phyloP scores from a whole-genome alignment of 176 grass and related monocot species.

The Avena eriantha region DNA sequence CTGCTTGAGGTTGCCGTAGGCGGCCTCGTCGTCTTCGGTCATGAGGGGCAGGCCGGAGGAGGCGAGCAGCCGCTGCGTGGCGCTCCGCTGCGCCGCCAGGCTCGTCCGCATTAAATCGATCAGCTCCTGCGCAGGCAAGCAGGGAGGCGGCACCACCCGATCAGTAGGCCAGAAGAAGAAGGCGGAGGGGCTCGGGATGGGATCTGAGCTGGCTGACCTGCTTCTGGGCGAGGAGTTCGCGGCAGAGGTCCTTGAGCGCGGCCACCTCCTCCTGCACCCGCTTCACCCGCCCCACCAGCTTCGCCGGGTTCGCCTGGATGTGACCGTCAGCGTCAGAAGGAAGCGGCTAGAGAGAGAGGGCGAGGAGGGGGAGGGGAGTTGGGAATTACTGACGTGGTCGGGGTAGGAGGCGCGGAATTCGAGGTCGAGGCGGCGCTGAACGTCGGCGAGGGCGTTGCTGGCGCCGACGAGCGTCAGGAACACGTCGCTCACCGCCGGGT shows the following conservation, averaged over 20 bases:
- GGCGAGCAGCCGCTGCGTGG: conserved; percentile 59
- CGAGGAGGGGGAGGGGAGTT: background rate
- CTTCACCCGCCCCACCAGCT: conserved; percentile 76
- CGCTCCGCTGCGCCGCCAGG: conserved; percentile 61
- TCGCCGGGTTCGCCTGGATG: conserved; percentile 74
- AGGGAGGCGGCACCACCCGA: background rate
- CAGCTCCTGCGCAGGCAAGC: conserved; percentile 53
- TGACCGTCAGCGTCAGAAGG: background rate
- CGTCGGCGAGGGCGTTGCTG: conserved; percentile 54
- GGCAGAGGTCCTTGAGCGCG: conserved; percentile 71
- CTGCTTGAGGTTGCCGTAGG: conserved; percentile 65
- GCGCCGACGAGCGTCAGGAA: conserved; percentile 59
- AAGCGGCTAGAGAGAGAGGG: background rate
- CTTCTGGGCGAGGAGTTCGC: conserved; percentile 71
- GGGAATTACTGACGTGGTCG: conserved; percentile 51
- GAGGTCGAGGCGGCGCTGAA: conserved; percentile 67
- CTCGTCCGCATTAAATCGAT: conserved; percentile 73
- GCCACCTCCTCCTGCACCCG: conserved; percentile 71
- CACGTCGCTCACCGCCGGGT: conserved; percentile 65
- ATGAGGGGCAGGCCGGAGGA: conserved; percentile 67
- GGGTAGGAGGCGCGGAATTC: conserved; percentile 78
- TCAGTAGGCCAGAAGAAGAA: background rate
- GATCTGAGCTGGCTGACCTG: conserved; percentile 48
- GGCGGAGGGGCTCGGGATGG: background rate
- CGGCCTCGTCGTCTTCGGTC: conserved; percentile 56